phyloP scores from a whole-genome alignment of 768 basidiomycete genomes.

The Tubosaeta sp. region DNA sequence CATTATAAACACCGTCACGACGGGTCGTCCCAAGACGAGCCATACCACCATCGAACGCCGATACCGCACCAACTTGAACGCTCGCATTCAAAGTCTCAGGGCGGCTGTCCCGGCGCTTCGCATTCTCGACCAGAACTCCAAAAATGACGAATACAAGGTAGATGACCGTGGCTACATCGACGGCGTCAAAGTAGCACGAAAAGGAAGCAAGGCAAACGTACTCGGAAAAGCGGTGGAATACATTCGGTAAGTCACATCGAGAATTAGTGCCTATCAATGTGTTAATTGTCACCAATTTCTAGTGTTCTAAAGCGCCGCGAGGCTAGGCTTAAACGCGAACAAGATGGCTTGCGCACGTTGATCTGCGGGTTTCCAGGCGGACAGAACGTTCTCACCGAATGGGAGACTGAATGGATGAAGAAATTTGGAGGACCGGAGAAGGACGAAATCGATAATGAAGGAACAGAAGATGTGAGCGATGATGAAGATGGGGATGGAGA shows the following conservation, averaged over 20 bases:
- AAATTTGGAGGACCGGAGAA: constrained; percentile 76
- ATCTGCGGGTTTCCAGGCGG: constrained; percentile 72
- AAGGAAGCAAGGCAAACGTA: constrained; percentile 88
- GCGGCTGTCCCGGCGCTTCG: constrained; percentile 81
- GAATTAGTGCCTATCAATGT: neutral
- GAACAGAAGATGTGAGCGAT: constrained; percentile 38
- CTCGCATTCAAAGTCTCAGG: constrained; percentile 76
- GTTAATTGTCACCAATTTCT: constrained; percentile 5
- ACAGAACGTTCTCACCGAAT: constrained; percentile 62
- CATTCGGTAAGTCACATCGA: constrained; percentile 47
- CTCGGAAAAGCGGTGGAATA: constrained; percentile 90
- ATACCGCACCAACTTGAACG: constrained; percentile 86
- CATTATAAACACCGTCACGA: constrained; percentile 14
- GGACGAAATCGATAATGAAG: constrained; percentile 55
- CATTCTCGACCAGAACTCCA: constrained; percentile 56
- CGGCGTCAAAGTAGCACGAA: constrained; percentile 88
- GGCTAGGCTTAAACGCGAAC: constrained; percentile 63
- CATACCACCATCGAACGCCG: constrained; percentile 88
- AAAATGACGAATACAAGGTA: constrained; percentile 46
- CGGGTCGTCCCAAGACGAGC: constrained; percentile 58
- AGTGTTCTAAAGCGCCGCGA: constrained; percentile 82
- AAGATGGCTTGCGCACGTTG: constrained; percentile 67
- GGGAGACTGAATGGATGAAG: constrained; percentile 72
- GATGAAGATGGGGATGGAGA: constrained; percentile 41
- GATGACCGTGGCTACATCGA: constrained; percentile 85